Evolutionary conservation across 306 rosid species (phyloP).

Genomic region (Lablab purpureus): DNA sequence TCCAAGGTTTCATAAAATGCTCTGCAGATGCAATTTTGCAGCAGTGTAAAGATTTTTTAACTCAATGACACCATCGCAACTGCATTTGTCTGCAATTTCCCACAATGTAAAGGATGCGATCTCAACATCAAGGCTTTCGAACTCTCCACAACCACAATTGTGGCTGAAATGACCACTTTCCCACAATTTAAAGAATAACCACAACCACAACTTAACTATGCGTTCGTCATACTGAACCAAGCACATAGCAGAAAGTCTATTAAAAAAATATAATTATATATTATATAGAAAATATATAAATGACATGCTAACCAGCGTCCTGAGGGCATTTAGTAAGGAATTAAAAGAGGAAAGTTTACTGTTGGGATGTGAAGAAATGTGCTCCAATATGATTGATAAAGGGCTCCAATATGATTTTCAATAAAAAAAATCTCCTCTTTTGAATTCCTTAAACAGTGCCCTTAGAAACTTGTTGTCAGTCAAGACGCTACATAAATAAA

Average conservation of each 20-base stretch:
- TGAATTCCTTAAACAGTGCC: too few species aligned
- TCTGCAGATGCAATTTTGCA: not conserved
- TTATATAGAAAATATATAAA: not conserved
- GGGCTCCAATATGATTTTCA: too few species aligned
- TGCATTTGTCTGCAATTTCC: not conserved
- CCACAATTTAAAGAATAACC: not conserved
- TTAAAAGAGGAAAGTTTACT: too few species aligned
- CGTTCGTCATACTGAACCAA: not conserved
- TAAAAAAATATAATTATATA: not conserved
- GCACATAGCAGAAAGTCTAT: not conserved
- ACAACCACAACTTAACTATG: not conserved
- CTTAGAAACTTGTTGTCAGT: too few species aligned
- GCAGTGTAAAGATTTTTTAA: not conserved
- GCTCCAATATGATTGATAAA: too few species aligned
- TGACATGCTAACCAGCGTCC: too few species aligned
- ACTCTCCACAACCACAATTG: not conserved
- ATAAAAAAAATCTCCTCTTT: too few species aligned
- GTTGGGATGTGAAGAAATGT: too few species aligned
- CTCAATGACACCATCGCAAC: not conserved
- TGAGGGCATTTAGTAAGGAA: too few species aligned
- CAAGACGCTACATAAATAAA: not conserved
- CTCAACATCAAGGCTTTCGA: not conserved
- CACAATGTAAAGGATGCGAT: not conserved
- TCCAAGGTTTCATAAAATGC: not conserved
- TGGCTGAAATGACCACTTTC: not conserved